Evolutionary conservation across 345 rosid genomes (phyloP), one percentile per base, ranked within the genome.

Genomic region (Gossypium rotundifolium): DNA sequence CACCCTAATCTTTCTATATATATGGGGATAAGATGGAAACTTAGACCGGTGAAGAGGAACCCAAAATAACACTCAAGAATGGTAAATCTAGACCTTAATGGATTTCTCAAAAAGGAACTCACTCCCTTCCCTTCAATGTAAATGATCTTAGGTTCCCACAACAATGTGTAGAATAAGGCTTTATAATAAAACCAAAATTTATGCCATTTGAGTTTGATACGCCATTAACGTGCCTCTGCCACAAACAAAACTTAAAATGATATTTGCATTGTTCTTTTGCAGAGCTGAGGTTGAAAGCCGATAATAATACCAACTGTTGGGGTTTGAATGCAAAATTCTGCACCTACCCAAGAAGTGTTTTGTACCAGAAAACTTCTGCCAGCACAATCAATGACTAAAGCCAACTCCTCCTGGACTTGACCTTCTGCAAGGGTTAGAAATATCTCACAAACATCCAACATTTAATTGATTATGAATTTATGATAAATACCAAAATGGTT

Each of bases 391-490:
- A 33, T 42, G 23, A 13, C 55, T 80, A 74, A 70, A n/a, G 61
- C 40, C 1, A 61, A 69, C 38, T 75, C 89, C 77, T 84, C 92
- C 71, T 82, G 80, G 69, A 88, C 76, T 81, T 87, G 74, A 81
- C 92, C 95, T 77, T 84, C 92, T 90, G 84, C 78, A 77, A 62
- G 65, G 62, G 75, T 27, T 22, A 42, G 44, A 65, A 4, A 71
- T 53, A 76, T 71, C 62, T 42, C 22, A 42, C 57, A 10, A 73
- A 33, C 38, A 69, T 57, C 60, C 9, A 71, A 65, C 33, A 66
- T 63, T 7, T 58, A 62, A 70, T 12, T 65, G 75, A 18, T 20
- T 5, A 65, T n/a, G n/a, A n/a, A n/a, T n/a, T n/a, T n/a, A n/a
- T 8, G 63, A 38, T 53, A 38, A 68, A 70, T 12, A 3, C 70